Conservation (phyloP, 192 early-diverging fungal species). For the Linnemannia zychae region DNA sequence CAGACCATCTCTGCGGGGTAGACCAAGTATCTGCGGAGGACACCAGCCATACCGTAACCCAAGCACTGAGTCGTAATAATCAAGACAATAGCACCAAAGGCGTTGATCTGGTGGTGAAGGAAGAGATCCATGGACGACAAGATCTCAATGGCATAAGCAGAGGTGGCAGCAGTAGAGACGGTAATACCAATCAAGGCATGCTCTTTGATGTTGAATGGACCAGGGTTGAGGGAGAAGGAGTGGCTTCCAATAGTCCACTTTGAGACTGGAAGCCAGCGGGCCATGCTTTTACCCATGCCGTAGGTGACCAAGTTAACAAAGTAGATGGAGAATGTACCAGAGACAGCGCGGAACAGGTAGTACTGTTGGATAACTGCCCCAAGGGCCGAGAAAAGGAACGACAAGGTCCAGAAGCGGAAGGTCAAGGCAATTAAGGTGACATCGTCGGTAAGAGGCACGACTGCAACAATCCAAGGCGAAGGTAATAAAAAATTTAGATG, state of each 20-base stretch:
- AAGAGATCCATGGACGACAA: conserved; percentile 22
- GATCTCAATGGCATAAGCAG: conserved; percentile 66
- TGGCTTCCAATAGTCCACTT: not conserved
- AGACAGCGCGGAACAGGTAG: conserved; percentile 54
- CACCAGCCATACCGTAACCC: conserved; percentile 79
- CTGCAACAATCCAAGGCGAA: not conserved
- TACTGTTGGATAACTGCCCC: conserved; percentile 52
- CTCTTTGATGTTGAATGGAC: conserved; percentile 77
- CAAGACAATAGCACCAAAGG: conserved; percentile 44
- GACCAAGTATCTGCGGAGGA: conserved; percentile 82
- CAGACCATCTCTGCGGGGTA: conserved; percentile 89
- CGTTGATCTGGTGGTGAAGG: conserved; percentile 30
- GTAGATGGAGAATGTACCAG: conserved; percentile 39
- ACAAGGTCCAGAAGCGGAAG: conserved; percentile 66
- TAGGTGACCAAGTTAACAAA: conserved; percentile 57
- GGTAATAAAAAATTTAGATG: not conserved
- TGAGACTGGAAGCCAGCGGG: conserved; percentile 4
- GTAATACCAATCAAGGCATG: conserved; percentile 73
- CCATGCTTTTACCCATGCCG: conserved; percentile 41
- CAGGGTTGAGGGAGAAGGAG: conserved; percentile 34
- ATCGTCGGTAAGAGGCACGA: conserved; percentile 53
- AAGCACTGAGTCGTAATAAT: conserved; percentile 73
- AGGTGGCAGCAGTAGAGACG: conserved; percentile 58
- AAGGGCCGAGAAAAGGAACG: conserved; percentile 52
- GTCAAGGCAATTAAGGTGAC: conserved; percentile 61